A percentile compares a stretch with the other conserved stretches of the same genome.
Evolutionary conservation across 164 flowering plant species (phyloP).

Genomic region (Houttuynia cordata): DNA sequence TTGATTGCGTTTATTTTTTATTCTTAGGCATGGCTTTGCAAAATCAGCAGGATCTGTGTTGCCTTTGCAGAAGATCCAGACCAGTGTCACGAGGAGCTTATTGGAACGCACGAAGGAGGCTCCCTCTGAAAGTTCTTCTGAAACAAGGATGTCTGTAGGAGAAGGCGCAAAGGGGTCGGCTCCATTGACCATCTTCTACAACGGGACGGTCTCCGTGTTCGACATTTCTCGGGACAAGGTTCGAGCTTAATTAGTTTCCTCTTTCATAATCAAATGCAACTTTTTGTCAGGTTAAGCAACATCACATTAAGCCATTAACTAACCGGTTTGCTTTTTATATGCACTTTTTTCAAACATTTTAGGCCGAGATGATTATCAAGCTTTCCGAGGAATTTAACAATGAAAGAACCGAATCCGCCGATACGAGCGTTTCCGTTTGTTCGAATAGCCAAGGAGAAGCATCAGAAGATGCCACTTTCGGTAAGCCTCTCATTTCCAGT

Average conservation of each 20-base stretch:
- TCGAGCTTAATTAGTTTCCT: not conserved
- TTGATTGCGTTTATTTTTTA: no score
- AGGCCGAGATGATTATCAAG: conserved; percentile 50
- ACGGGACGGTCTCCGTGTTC: conserved; percentile 22
- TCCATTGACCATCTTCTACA: conserved; percentile 39
- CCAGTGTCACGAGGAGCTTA: not conserved
- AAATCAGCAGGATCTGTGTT: no score
- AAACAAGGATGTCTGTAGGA: conserved; percentile 4
- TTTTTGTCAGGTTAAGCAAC: no score
- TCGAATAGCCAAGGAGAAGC: not conserved
- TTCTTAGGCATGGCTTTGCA: no score
- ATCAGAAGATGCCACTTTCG: not conserved
- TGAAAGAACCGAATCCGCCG: conserved; percentile 9
- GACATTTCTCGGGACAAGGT: conserved; percentile 20
- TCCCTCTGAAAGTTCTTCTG: not conserved
- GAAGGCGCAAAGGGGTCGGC: conserved; percentile 18
- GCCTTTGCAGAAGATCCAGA: no score
- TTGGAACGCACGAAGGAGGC: not conserved
- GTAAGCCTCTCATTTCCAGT: not conserved
- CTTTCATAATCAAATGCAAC: not conserved
- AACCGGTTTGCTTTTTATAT: not conserved
- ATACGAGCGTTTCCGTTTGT: conserved; percentile 6
- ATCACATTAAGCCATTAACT: not conserved
- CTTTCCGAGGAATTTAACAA: conserved; percentile 25
- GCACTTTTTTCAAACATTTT: not conserved